Evolutionary conservation across 1,284 basidiomycete genomes (phyloP), one percentile per base, ranked within the genome.

Genomic region (Anthracocystis setariae): DNA sequence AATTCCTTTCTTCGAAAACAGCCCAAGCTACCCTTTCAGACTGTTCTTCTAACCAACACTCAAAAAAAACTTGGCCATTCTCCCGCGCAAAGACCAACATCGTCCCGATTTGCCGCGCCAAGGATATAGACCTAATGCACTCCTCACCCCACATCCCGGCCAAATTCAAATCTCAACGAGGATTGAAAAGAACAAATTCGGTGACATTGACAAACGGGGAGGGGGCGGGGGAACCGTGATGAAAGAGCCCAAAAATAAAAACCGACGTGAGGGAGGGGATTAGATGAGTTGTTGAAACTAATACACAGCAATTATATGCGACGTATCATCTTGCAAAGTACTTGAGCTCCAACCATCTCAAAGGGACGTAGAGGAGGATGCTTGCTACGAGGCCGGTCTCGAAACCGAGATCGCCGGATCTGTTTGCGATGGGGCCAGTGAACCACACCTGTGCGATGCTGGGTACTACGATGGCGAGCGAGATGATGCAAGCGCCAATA

Each of bases 361-460:
- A 42, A 2, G 82, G 76, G 2, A 77, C 38, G 32, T 82, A 84
- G 0, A 83, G 62, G 8, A 83, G 42, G 23, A 70, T 66, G 1
- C 78, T 74, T 2, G 79, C 71, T 3, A 73, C 75, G 42, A 84
- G 69, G 5, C 82, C 84, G 32, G 82, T 63, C 40, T 84, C 83
- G 57, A 84, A 84, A 1, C 80, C 84, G 7, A 84, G 68, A 58
- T 84, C 84, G 4, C 84, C 84, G 0, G 73, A 64, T 12, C 51
- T 45, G 18, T 67, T 42, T 0, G 77, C 83, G 8, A 77, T 74
- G 0, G 84, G 82, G 0, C 83, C 82, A 0, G 71, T 49, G 45
- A 78, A 78, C 65, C 73, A 81, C 8, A 70, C 57, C 67, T 84
- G 83, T 46, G 76, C 78, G 56, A 84, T 83, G 13, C 69, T 73